Base-by-base conservation (phyloP, 1,284 basidiomycete genomes). In the Pisolithus thermaeus region DNA sequence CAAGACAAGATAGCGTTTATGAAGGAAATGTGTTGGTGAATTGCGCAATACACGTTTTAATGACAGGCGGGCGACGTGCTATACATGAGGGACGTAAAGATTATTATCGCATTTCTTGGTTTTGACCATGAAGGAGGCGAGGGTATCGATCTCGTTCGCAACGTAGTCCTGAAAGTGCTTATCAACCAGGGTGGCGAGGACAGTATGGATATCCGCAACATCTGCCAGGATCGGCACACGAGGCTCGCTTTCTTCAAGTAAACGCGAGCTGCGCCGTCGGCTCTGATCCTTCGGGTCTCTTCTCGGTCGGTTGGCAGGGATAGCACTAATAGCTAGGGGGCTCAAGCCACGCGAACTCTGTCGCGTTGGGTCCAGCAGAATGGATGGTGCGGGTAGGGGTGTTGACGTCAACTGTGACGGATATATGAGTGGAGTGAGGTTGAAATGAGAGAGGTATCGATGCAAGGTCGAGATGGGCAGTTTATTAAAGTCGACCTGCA, bases 71-170 rank as follows among this genome's bases (percentile, higher is more conserved):
- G 22, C 38, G 32, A 39, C 18, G 38, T 39, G 38, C 27, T 46
- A 36, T 35, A 46, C 44, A 46, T 35, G 44, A 32, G 9, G 7
- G 18, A 23, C 14, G 12, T 22, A 46, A 30, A 56, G 50, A 18
- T 37, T 61, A 56, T 61, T 68, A 57, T 68, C 69, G 64, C 74
- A 75, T 67, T 79, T 35, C 32, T 35, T 84, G 27, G 78, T 73
- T 66, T 80, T 85, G 37, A 89, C 78, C 81, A 89, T 82, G 58
- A 90, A 90, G 42, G 79, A 75, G n/a, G 84, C 83, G 36, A 90
- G 70, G n/a, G 81, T 84, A 54, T 90, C 87, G 47, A 86, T 80
- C 66, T 90, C 88, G 65, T 82, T 81, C 54, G 82, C 74, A 56
- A 79, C 79, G 62, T 75, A 79, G 28, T 82, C 79, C 52, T 76